phyloP scores from a whole-genome alignment of 805 yeast genomes.

The Candida pini region DNA sequence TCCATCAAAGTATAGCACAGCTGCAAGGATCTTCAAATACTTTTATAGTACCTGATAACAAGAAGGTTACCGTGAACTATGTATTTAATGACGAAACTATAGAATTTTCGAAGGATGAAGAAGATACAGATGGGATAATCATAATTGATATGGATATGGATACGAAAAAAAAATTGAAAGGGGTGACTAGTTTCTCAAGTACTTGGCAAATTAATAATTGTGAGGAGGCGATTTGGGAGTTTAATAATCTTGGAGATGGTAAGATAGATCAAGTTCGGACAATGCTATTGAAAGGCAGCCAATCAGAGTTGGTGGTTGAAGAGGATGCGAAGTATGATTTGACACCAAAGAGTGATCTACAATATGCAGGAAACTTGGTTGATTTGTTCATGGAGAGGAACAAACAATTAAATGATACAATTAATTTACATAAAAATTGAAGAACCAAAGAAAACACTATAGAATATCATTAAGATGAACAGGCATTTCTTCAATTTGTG shows the following conservation, averaged over 20 bases:
- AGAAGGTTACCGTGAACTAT: conserved; percentile 1
- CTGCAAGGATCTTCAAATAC: conserved; percentile 1
- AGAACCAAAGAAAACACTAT: conserved; percentile 2
- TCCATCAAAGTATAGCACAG: conserved; percentile 5
- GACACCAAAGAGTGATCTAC: conserved; percentile 17
- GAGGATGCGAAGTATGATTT: conserved; percentile 13
- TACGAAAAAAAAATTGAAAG: conserved; percentile 1
- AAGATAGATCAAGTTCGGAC: conserved; percentile 2
- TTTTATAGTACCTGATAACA: conserved; percentile 1
- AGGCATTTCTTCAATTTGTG: conserved; percentile 93
- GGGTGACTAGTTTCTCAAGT: conserved; percentile 8
- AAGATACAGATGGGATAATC: conserved; percentile 2
- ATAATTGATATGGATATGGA: conserved; percentile 8
- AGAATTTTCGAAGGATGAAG: conserved; percentile 4
- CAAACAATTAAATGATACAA: conserved; percentile 10
- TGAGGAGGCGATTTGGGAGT: conserved; percentile 11
- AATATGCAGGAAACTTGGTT: conserved; percentile 16
- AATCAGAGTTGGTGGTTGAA: conserved; percentile 19
- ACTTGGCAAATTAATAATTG: conserved; percentile 10
- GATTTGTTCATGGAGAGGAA: conserved; percentile 19
- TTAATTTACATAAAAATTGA: conserved; percentile 1
- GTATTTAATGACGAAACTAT: conserved; percentile 11
- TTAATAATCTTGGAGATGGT: conserved; percentile 7
- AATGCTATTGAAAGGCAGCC: conserved; percentile 16
- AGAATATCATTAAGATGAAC: conserved; percentile 29